Conservation (phyloP, 2,329 filamentous ascomycete species). For the Cryphonectria naterciae region DNA sequence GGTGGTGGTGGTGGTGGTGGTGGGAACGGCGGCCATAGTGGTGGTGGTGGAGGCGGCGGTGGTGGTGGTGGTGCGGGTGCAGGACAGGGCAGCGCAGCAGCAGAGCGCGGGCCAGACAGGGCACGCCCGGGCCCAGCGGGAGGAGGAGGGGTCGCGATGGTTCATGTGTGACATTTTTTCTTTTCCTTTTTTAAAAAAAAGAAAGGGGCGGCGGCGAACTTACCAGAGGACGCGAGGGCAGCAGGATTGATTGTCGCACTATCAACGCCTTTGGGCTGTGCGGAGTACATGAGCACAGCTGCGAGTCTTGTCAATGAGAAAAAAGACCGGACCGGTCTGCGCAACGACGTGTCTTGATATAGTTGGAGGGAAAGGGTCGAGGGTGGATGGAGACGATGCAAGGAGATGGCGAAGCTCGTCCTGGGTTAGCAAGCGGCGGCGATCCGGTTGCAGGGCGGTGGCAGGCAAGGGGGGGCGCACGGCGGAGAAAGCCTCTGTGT, state of each 20-base stretch:
- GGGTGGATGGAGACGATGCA: conserved; percentile 32
- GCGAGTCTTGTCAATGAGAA: conserved; percentile 41
- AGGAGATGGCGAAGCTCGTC: conserved; percentile 38
- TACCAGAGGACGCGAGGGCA: conserved; percentile 80
- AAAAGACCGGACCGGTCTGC: conserved; percentile 46
- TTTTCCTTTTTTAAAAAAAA: not conserved
- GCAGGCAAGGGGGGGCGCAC: conserved; percentile 31
- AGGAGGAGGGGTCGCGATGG: conserved; percentile 29
- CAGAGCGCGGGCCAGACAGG: conserved; percentile 18
- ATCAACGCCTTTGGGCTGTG: conserved; percentile 75
- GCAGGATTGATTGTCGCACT: conserved; percentile 91
- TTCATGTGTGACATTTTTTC: conserved; percentile 28
- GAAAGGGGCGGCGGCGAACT: conserved; percentile 38
- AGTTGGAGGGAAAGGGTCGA: conserved; percentile 52
- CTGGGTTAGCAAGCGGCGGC: conserved; percentile 40
- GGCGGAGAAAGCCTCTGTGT: conserved; percentile 50
- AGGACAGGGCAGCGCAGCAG: conserved; percentile 17
- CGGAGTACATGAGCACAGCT: conserved; percentile 58
- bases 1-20: conserved; percentile 11
- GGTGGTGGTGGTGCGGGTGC: conserved; percentile 21
- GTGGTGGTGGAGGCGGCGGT: conserved; percentile 1
- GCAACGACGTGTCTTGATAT: conserved; percentile 66
- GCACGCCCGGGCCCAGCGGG: conserved; percentile 28
- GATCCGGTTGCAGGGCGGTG: conserved; percentile 19
- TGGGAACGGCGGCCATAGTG: conserved; percentile 8